Evolutionary conservation across 1,284 basidiomycete genomes (phyloP).

Genomic region (Apiotrichum veenhuisii): DNA sequence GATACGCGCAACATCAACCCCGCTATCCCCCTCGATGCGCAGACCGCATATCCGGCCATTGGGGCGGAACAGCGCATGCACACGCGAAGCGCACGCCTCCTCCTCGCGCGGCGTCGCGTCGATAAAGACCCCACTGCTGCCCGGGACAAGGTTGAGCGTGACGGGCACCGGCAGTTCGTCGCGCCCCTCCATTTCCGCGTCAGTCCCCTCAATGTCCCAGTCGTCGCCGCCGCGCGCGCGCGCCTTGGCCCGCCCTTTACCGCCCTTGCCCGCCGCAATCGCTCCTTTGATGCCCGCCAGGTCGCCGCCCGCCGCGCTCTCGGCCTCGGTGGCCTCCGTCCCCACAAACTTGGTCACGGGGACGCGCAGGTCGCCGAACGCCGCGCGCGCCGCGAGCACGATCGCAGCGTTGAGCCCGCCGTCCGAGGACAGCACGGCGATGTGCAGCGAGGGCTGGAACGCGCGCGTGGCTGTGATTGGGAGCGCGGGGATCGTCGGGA

Average conservation of each 20-base stretch:
- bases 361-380: constrained; percentile 41
- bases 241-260: constrained; percentile 8
- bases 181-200: constrained; percentile 25
- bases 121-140: constrained; percentile 30
- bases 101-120: constrained; percentile 48
- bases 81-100: constrained; percentile 41
- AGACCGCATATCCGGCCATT: constrained; percentile 41
- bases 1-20: constrained; percentile 30
- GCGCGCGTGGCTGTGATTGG: constrained; percentile 24
- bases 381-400: constrained; percentile 39
- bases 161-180: constrained; percentile 43
- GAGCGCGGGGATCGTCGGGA: constrained; percentile 41
- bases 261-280: constrained; percentile 30
- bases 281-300: constrained; percentile 47
- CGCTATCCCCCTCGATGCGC: constrained; percentile 42
- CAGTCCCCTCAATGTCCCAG: constrained; percentile 46
- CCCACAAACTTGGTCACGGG: constrained; percentile 43
- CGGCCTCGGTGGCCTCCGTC: constrained; percentile 30
- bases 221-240: constrained; percentile 41
- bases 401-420: constrained; percentile 34
- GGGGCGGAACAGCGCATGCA: constrained; percentile 40
- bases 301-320: constrained; percentile 12
- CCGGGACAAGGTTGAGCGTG: constrained; percentile 44
- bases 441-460: constrained; percentile 41
- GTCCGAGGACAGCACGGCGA: constrained; percentile 29